phyloP scores from a whole-genome alignment of 371 early-diverging fungal species.

The Apophysomyces elegans region DNA sequence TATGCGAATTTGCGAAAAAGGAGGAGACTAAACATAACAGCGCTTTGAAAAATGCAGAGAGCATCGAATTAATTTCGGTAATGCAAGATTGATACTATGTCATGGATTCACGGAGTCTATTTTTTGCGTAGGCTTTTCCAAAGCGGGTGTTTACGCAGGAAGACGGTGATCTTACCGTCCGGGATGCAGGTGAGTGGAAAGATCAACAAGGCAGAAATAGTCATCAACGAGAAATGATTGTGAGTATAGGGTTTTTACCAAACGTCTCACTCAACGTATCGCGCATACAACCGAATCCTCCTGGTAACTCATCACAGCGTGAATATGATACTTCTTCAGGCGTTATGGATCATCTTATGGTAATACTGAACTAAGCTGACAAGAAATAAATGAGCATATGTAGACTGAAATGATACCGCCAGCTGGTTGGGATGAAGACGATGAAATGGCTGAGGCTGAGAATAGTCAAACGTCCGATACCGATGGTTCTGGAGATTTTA shows the following conservation, averaged over 20 bases:
- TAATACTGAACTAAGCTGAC: not conserved
- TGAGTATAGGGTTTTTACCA: conserved; percentile 32
- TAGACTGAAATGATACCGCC: not conserved
- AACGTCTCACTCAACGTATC: conserved; percentile 37
- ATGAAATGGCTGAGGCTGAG: not conserved
- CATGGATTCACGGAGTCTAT: no score
- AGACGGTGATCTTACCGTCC: conserved; percentile 17
- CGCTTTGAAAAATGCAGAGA: conserved; percentile 1
- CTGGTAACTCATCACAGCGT: not conserved
- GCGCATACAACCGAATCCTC: not conserved
- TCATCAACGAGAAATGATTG: not conserved
- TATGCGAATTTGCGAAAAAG: conserved; percentile 22
- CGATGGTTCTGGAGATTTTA: not conserved
- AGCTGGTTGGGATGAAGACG: conserved; percentile 5
- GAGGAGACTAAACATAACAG: not conserved
- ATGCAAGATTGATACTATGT: no score
- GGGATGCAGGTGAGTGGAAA: conserved; percentile 27
- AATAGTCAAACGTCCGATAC: not conserved
- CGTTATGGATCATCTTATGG: not conserved
- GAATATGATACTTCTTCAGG: not conserved
- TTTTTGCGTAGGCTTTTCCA: conserved; percentile 16
- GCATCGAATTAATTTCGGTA: conserved; percentile 22
- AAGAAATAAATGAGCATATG: not conserved
- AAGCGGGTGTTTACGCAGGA: conserved; percentile 17
- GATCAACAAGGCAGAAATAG: not conserved